Percentiles rank a stretch among this genome's conserved stretches.
Evolutionary conservation across 2,329 filamentous ascomycete species (phyloP).

Genomic region (Xylariaceae sp.): DNA sequence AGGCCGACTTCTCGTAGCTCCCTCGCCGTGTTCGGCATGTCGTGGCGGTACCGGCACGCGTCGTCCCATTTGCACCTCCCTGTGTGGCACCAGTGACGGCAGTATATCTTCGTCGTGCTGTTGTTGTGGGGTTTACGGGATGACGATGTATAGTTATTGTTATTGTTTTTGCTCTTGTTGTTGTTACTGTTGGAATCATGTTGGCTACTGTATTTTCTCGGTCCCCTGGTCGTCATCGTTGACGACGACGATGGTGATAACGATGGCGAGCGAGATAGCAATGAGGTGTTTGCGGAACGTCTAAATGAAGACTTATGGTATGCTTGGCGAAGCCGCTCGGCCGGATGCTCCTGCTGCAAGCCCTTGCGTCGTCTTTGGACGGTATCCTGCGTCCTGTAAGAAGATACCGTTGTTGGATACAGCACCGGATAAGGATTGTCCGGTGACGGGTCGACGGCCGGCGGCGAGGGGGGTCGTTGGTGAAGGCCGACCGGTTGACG

Average conservation of each 20-base stretch:
- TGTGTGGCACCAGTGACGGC: conserved; percentile 57
- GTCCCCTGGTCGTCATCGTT: background rate
- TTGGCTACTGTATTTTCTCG: background rate
- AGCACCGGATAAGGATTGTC: background rate
- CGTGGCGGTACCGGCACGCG: conserved; percentile 53
- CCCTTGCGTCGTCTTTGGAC: background rate
- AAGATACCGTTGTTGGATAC: background rate
- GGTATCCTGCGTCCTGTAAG: background rate
- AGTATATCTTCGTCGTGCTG: conserved; percentile 31
- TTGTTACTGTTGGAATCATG: background rate
- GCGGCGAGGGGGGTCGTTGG: background rate
- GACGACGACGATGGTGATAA: conserved; percentile 3
- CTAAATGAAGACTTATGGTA: background rate
- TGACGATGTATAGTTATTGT: background rate
- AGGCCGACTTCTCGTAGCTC: conserved; percentile 53
- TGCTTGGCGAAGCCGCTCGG: conserved; percentile 2
- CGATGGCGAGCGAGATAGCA: background rate
- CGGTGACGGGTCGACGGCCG: background rate
- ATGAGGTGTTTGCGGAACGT: no score
- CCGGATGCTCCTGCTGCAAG: background rate
- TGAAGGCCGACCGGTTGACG: background rate
- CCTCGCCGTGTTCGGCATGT: conserved; percentile 52
- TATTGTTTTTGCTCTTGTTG: background rate
- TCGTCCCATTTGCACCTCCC: conserved; percentile 55
- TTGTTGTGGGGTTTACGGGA: no score